A percentile compares a stretch with the other conserved stretches of the same genome.
Conservation (phyloP, 2,329 filamentous ascomycete genomes). For the Coniella lustricola region DNA sequence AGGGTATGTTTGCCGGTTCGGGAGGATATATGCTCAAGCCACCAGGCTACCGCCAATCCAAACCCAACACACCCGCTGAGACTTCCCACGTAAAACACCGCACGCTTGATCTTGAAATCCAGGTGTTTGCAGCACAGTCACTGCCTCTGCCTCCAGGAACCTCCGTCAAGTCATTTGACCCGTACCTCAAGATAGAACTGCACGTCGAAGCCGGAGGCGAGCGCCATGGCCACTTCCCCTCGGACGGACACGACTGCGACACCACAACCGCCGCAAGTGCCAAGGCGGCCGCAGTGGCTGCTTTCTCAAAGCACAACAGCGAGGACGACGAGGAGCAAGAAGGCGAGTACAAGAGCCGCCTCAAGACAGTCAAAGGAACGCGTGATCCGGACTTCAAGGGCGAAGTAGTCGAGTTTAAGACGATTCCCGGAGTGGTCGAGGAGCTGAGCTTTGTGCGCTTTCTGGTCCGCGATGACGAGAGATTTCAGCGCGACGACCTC, state of each 20-base stretch:
- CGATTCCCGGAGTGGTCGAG: conserved; percentile 51
- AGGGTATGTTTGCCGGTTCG: conserved; percentile 81
- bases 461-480: conserved; percentile 81
- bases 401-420: conserved; percentile 51
- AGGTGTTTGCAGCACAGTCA: conserved; percentile 69
- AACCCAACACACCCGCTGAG: conserved; percentile 23
- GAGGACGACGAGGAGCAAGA: conserved; percentile 49
- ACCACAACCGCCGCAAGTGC: conserved; percentile 4
- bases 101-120: conserved; percentile 63
- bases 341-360: conserved; percentile 47
- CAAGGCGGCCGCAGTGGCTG: not conserved
- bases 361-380: conserved; percentile 48
- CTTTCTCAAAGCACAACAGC: not conserved
- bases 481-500: conserved; percentile 63
- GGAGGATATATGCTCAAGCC: conserved; percentile 86
- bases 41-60: conserved; percentile 32
- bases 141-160: conserved; percentile 57
- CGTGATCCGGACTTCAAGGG: conserved; percentile 54
- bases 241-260: conserved; percentile 8
- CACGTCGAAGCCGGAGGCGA: conserved; percentile 66
- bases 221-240: conserved; percentile 21
- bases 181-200: conserved; percentile 77
- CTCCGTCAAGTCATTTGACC: conserved; percentile 54
- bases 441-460: conserved; percentile 71
- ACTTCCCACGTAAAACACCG: conserved; percentile 38